Conservation (phyloP, 805 yeast genomes). For the Cyberlindnera veronae region DNA sequence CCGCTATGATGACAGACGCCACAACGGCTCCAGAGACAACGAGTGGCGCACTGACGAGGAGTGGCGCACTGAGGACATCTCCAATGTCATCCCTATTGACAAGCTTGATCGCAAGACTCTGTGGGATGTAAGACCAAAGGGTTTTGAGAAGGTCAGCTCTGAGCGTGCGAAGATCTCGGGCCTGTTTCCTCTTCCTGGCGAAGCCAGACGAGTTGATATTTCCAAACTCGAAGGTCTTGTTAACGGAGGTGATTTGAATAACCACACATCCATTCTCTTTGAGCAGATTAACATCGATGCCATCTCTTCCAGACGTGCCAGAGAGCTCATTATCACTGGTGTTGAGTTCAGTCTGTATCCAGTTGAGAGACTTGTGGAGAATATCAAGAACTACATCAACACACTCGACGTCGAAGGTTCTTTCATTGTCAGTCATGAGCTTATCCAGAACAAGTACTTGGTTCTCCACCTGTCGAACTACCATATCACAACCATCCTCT, state of each 20-base stretch:
- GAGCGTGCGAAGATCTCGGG: conserved; percentile 79
- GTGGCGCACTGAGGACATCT: conserved; percentile 30
- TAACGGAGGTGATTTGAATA: conserved; percentile 27
- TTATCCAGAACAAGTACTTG: conserved; percentile 34
- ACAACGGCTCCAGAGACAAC: conserved; percentile 7
- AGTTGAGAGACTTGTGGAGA: conserved; percentile 39
- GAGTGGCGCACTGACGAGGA: background rate
- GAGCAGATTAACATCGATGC: conserved; percentile 31
- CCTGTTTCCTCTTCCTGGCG: conserved; percentile 71
- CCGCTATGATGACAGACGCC: conserved; percentile 8
- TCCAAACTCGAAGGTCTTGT: conserved; percentile 31
- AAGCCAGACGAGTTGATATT: conserved; percentile 36
- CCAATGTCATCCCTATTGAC: conserved; percentile 44
- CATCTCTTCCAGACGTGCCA: conserved; percentile 25
- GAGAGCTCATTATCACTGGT: conserved; percentile 29
- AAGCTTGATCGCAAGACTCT: conserved; percentile 47
- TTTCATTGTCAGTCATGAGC: conserved; percentile 33
- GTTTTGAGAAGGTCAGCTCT: conserved; percentile 70
- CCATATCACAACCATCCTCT: conserved; percentile 51
- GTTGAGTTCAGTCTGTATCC: conserved; percentile 30
- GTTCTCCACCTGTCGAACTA: conserved; percentile 50
- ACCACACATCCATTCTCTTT: conserved; percentile 32
- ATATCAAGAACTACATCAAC: conserved; percentile 42
- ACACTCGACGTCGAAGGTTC: conserved; percentile 42
- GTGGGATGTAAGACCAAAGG: conserved; percentile 74